Evolutionary conservation across 345 rosid genomes (phyloP).

Genomic region (Crucihimalaya himalaica): DNA sequence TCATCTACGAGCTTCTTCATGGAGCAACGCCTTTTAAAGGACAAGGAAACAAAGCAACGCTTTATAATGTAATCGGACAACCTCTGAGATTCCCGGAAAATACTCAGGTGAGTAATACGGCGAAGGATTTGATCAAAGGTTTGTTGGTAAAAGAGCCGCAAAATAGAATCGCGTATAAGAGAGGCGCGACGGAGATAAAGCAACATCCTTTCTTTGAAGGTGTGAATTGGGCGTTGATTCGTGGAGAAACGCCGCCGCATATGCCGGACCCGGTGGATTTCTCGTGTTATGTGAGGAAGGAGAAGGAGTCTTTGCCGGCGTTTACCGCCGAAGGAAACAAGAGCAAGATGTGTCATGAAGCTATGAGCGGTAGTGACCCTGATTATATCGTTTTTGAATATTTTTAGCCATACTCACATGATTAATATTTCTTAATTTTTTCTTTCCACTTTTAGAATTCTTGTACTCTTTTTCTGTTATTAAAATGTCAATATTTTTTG

Average conservation of each 20-base stretch:
- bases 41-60: slow-evolving; percentile 53
- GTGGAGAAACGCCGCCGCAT: slow-evolving; percentile 37
- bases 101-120: slow-evolving; percentile 48
- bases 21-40: slow-evolving; percentile 71
- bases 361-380: slow-evolving; percentile 27
- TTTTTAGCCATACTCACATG: slow-evolving; percentile 6
- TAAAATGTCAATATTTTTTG: too few species aligned
- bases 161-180: slow-evolving; percentile 52
- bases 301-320: slow-evolving; percentile 25
- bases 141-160: slow-evolving; percentile 63
- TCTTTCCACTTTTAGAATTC: not conserved
- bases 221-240: slow-evolving; percentile 62
- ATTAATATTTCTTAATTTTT: not conserved
- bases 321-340: not conserved
- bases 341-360: slow-evolving; percentile 9
- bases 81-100: slow-evolving; percentile 59
- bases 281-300: slow-evolving; percentile 15
- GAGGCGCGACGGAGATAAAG: slow-evolving; percentile 75
- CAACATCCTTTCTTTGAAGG: slow-evolving; percentile 66
- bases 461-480: not conserved
- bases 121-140: slow-evolving; percentile 58
- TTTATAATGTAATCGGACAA: slow-evolving; percentile 57
- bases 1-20: slow-evolving; percentile 56
- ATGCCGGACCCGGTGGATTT: slow-evolving; percentile 40
- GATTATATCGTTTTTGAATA: slow-evolving; percentile 42